phyloP scores from a whole-genome alignment of 768 basidiomycete genomes.

The Lyophyllum semitale region DNA sequence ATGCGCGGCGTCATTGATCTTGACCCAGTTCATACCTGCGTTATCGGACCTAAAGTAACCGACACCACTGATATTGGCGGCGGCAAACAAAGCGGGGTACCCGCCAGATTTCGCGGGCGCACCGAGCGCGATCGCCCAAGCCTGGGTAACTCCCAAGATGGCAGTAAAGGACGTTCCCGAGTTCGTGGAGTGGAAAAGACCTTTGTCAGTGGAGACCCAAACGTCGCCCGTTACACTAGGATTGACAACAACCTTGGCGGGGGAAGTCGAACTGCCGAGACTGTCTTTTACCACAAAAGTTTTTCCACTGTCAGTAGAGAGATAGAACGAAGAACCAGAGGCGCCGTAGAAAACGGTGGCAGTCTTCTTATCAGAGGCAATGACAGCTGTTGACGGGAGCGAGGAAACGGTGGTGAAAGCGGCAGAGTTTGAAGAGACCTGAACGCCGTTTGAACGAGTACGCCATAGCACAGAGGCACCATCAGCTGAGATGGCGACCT shows the following conservation, averaged over 20 bases:
- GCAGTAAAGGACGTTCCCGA: conserved; percentile 50
- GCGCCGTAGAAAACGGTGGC: conserved; percentile 63
- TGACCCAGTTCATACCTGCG: conserved; percentile 54
- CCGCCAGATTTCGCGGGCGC: conserved; percentile 48
- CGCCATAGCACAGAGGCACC: conserved; percentile 62
- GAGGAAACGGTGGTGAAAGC: conserved; percentile 51
- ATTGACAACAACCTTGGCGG: conserved; percentile 56
- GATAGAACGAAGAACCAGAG: conserved; percentile 53
- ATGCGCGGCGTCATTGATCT: conserved; percentile 58
- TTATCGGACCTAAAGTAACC: conserved; percentile 63
- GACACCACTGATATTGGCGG: conserved; percentile 49
- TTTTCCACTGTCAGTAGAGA: conserved; percentile 58
- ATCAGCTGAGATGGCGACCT: conserved; percentile 51
- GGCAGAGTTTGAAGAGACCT: conserved; percentile 52
- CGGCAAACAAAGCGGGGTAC: conserved; percentile 58
- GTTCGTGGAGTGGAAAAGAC: conserved; percentile 59
- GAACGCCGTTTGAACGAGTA: conserved; percentile 47
- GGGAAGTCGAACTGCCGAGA: conserved; percentile 49
- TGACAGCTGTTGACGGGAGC: conserved; percentile 53
- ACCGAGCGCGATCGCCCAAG: conserved; percentile 61
- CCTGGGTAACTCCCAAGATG: conserved; percentile 46
- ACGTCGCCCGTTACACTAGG: conserved; percentile 57
- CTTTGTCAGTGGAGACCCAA: conserved; percentile 63
- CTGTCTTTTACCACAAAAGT: conserved; percentile 46
- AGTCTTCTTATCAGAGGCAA: conserved; percentile 65